These are phyloP conservation scores for Schwanniomyces etchellsii DNA, from an alignment of 1,139 yeast species.

Conservation along the genomic window DNA sequence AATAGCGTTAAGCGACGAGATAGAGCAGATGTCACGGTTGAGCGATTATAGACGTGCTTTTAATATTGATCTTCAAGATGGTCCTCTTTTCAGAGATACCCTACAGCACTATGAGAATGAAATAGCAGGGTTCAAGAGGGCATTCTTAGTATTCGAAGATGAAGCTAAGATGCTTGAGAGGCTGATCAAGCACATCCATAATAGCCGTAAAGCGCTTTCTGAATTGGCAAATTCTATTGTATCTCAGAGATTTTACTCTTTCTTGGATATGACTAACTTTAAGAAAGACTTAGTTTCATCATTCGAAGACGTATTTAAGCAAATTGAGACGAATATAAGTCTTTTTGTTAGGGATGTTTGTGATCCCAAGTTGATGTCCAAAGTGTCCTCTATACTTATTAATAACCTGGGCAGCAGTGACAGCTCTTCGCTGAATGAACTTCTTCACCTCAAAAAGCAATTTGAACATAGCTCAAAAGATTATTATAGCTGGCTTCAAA, in stretches of 20 bases:
- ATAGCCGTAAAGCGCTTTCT: slow-evolving; percentile 17
- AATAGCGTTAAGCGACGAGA: too few relatives aligned
- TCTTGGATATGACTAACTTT: slow-evolving; percentile 18
- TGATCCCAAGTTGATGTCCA: slow-evolving; percentile 22
- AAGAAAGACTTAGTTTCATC: slow-evolving; percentile 15
- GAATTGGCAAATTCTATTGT: slow-evolving; percentile 18
- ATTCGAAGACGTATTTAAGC: slow-evolving; percentile 22
- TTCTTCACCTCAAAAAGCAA: slow-evolving; percentile 33
- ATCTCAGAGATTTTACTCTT: slow-evolving; percentile 17
- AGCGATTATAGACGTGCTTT: slow-evolving; percentile 25
- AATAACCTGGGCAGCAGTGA: slow-evolving; percentile 4
- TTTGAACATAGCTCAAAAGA: slow-evolving; percentile 73
- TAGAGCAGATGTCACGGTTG: slow-evolving; percentile 4
- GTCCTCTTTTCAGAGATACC: slow-evolving; percentile 65
- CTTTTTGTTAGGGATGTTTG: slow-evolving; percentile 29
- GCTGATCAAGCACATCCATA: slow-evolving; percentile 13
- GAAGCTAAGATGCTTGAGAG: slow-evolving; percentile 28
- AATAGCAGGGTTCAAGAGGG: slow-evolving; percentile 42
- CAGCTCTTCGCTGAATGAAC: slow-evolving; percentile 10
- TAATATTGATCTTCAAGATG: slow-evolving; percentile 51
- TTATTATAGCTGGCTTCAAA: slow-evolving; percentile 69
- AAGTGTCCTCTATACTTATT: slow-evolving; percentile 13
- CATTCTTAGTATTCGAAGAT: slow-evolving; percentile 28
- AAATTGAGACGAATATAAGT: slow-evolving; percentile 26
- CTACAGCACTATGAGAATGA: slow-evolving; percentile 49